Evolutionary conservation across 768 basidiomycete species (phyloP).

Genomic region (Lepiota brunneoincarnata): DNA sequence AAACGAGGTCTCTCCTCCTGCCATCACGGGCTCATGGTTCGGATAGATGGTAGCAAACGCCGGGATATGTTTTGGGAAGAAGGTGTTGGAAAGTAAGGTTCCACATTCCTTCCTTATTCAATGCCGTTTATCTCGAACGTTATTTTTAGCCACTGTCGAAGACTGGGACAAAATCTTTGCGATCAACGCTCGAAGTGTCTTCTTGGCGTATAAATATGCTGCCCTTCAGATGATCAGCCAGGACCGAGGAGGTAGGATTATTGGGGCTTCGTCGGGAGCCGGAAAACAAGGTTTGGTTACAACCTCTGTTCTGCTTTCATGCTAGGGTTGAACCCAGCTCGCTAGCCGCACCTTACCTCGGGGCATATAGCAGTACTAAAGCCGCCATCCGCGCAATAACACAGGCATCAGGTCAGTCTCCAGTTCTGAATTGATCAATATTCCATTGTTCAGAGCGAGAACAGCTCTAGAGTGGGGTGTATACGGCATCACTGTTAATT

Average conservation of each 20-base stretch:
- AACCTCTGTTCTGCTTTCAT: not conserved
- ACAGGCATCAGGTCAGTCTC: constrained; percentile 28
- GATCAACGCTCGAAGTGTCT: constrained; percentile 29
- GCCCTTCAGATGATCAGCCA: constrained; percentile 37
- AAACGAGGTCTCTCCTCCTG: not conserved
- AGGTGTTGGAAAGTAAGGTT: constrained; percentile 8
- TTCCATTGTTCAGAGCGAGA: not conserved
- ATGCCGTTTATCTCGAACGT: not conserved
- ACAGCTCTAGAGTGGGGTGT: constrained; percentile 20
- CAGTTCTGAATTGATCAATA: not conserved
- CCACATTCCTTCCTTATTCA: not conserved
- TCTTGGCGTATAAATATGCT: constrained; percentile 36
- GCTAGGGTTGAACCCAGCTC: not conserved
- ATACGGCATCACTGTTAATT: constrained; percentile 24
- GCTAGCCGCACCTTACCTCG: not conserved
- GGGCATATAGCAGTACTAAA: constrained; percentile 34
- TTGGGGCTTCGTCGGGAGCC: constrained; percentile 35
- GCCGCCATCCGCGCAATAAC: constrained; percentile 43
- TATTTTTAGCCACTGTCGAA: constrained; percentile 20
- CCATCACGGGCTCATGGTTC: not conserved
- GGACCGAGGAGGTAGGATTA: constrained; percentile 37
- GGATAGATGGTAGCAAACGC: constrained; percentile 36
- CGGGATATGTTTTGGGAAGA: constrained; percentile 10
- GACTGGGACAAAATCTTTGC: constrained; percentile 26
- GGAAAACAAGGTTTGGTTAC: constrained; percentile 30